Base-by-base conservation (phyloP, 2,329 filamentous ascomycete genomes). In the Verruconis gallopava region DNA sequence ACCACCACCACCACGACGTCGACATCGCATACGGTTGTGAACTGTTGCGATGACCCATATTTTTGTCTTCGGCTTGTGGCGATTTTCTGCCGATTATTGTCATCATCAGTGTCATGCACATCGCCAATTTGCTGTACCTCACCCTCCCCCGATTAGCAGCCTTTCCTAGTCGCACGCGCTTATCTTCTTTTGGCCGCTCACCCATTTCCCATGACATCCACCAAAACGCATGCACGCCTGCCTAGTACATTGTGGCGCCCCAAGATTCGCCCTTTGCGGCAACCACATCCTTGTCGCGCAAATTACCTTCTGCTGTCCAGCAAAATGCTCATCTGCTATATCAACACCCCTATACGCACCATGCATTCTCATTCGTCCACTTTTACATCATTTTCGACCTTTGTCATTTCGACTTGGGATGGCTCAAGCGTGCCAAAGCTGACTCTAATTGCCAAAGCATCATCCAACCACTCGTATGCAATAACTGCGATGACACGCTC, bases 381-480 rank as follows among this genome's bases (percentile, higher is more conserved):
- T 13, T 25, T 12, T 21, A 25, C 21, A 15, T 28, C 17, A 4
- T 38, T 17, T 38, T 18, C 41, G 11, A 21, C 18, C 40, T 35
- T 33, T 25, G 33, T 19, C 35, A 38, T 4, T 21, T 17, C 22
- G n/a, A 15, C 15, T 43, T 20, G 13, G 28, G 32, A 37, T 4
- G 21, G 19, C 9, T 13, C 39, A 42, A n/a, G 14, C 19, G 13
- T 4, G n/a, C 33, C 18, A 20, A 20, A 17, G 40, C 40, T 43
- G 34, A 38, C 41, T 21, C 41, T 20, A 38, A 37, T 41, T 37
- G 3, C n/a, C 47, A 45, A 52, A 62, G 57, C 48, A 46, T 47
- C 38, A 56, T 61, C 46, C 54, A 55, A 47, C 56, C 55, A 43
- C 50, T 60, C 28, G 51, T 47, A 41, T 59, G 58, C 46, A 49